A percentile compares a stretch with the other conserved stretches of the same genome.
Evolutionary conservation across 176 grass and related monocot species (phyloP).

Genomic region (Oryza glumipatula): DNA sequence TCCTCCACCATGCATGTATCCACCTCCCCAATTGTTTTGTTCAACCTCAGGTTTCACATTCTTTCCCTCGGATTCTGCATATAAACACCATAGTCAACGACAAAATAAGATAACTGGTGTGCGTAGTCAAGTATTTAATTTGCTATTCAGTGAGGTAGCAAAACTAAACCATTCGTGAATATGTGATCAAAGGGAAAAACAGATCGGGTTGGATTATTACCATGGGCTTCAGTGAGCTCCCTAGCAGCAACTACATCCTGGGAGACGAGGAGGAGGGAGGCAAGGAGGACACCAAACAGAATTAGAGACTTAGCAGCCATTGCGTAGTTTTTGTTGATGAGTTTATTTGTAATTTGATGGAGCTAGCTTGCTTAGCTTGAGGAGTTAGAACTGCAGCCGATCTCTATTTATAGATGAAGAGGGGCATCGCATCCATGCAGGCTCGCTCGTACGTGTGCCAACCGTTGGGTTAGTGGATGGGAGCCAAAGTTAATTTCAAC

Average conservation of each 20-base stretch:
- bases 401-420: constrained; percentile 34
- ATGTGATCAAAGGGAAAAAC: background rate
- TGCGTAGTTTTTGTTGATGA: background rate
- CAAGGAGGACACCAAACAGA: constrained; percentile 20
- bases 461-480: background rate
- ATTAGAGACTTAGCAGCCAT: constrained; percentile 27
- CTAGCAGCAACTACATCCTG: background rate
- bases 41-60: background rate
- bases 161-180: too few relatives aligned
- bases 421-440: background rate
- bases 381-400: background rate
- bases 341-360: background rate
- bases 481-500: constrained; percentile 6
- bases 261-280: background rate
- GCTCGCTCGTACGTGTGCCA: background rate
- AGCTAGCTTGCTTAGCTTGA: background rate
- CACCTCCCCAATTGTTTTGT: background rate
- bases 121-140: background rate
- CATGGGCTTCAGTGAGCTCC: background rate
- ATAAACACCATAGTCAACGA: background rate
- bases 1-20: background rate
- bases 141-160: background rate
- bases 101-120: too few relatives aligned
- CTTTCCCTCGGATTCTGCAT: background rate
- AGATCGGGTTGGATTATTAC: too few relatives aligned